A percentile compares a stretch with the other conserved stretches of the same genome.
These are phyloP conservation scores for Suillus subalutaceus DNA, from an alignment of 768 basidiomycete species.

Conservation along the genomic window DNA sequence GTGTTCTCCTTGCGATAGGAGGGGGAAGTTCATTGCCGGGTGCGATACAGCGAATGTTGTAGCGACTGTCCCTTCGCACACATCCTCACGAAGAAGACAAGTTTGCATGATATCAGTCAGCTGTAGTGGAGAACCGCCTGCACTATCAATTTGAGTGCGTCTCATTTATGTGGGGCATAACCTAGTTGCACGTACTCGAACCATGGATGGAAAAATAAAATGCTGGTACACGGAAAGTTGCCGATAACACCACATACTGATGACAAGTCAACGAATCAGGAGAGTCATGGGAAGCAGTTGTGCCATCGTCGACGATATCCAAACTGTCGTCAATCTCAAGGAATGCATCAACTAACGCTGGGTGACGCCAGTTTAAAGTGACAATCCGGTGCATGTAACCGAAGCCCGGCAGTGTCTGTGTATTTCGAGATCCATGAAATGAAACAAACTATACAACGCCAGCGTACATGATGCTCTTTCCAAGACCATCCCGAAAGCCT, in stretches of 20 bases:
- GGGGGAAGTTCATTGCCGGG: slow-evolving; percentile 61
- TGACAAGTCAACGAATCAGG: slow-evolving; percentile 45
- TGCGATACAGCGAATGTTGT: slow-evolving; percentile 59
- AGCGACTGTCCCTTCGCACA: slow-evolving; percentile 44
- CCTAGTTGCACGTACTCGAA: slow-evolving; percentile 55
- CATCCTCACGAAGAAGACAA: slow-evolving; percentile 57
- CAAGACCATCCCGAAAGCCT: slow-evolving; percentile 53
- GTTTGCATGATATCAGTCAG: slow-evolving; percentile 59
- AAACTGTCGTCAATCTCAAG: slow-evolving; percentile 17
- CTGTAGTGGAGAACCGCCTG: slow-evolving; percentile 68
- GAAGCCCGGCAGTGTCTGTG: slow-evolving; percentile 39
- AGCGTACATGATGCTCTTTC: slow-evolving; percentile 61
- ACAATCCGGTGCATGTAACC: slow-evolving; percentile 52
- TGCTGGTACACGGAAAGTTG: slow-evolving; percentile 79
- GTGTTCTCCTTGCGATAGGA: slow-evolving; percentile 88
- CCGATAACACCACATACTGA: slow-evolving; percentile 76
- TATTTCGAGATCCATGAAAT: slow-evolving; percentile 15
- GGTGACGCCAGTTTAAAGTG: slow-evolving; percentile 23
- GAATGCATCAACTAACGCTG: slow-evolving; percentile 5
- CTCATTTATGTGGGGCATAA: slow-evolving; percentile 1
- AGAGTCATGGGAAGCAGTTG: slow-evolving; percentile 30
- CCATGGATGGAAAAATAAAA: slow-evolving; percentile 80
- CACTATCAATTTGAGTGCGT: slow-evolving; percentile 17
- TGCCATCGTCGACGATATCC: slow-evolving; percentile 41
- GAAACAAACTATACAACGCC: slow-evolving; percentile 11